These are phyloP conservation scores for Fusarium algeriense DNA, from an alignment of 2,329 filamentous ascomycete genomes.

Conservation along the genomic window DNA sequence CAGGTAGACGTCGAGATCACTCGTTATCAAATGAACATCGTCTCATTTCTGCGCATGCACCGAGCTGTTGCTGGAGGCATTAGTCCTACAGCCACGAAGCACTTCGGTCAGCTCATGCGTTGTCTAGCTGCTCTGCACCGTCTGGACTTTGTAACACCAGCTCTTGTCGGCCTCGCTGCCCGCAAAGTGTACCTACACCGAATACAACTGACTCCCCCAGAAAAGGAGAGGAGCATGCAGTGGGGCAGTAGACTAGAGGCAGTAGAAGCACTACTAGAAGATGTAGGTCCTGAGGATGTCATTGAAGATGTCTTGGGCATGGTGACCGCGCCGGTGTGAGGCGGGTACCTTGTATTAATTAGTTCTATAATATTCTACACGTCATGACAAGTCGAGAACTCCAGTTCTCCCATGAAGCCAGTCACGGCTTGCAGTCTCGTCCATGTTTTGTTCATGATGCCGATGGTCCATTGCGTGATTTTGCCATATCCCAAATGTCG, in stretches of 20 bases:
- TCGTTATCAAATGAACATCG: slow-evolving; percentile 88
- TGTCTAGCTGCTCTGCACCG: slow-evolving; percentile 85
- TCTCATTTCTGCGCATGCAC: slow-evolving; percentile 88
- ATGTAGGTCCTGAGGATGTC: slow-evolving; percentile 70
- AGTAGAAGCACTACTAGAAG: slow-evolving; percentile 74
- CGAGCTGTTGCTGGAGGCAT: slow-evolving; percentile 85
- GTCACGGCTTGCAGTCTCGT: slow-evolving; percentile 28
- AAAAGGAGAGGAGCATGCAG: slow-evolving; percentile 87
- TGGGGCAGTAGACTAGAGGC: slow-evolving; percentile 87
- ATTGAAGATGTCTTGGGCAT: slow-evolving; percentile 72
- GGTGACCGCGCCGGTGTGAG: slow-evolving; percentile 64
- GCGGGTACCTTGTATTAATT: slow-evolving; percentile 43
- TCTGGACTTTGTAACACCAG: slow-evolving; percentile 84
- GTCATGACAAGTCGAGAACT: slow-evolving; percentile 37
- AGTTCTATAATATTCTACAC: slow-evolving; percentile 48
- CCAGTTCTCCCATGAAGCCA: slow-evolving; percentile 37
- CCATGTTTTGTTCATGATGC: slow-evolving; percentile 37
- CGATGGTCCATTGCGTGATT: slow-evolving; percentile 27
- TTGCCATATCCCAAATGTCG: slow-evolving; percentile 45
- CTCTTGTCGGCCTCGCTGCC: slow-evolving; percentile 83
- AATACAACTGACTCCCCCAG: slow-evolving; percentile 75
- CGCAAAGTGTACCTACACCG: slow-evolving; percentile 91
- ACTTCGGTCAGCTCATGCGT: slow-evolving; percentile 77
- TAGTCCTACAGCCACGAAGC: slow-evolving; percentile 80
- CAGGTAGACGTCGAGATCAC: slow-evolving; percentile 80